Percentiles rank a stretch among this genome's conserved stretches.
Conservation (phyloP, 805 yeast species). For the Cyberlindnera americana region DNA sequence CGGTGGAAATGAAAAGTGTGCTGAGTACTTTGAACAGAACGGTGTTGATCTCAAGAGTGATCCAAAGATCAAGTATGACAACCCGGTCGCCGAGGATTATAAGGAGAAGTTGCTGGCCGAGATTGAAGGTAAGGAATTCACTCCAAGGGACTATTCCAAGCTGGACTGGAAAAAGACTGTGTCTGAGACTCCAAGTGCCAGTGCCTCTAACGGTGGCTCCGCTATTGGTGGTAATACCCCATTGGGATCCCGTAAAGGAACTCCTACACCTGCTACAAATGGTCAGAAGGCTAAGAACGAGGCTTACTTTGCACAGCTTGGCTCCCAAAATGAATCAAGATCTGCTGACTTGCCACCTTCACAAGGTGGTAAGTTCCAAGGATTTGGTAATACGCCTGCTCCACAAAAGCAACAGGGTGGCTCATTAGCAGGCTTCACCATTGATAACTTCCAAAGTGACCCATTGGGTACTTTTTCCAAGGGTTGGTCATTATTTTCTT, state of each 20-base stretch:
- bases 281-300: constrained; percentile 57
- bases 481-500: constrained; percentile 93
- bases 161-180: constrained; percentile 24
- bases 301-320: constrained; percentile 75
- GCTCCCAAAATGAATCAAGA: constrained; percentile 64
- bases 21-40: constrained; percentile 60
- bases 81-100: constrained; percentile 92
- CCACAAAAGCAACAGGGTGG: constrained; percentile 36
- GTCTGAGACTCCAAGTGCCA: constrained; percentile 2
- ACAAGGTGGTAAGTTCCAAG: constrained; percentile 89
- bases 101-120: constrained; percentile 73
- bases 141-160: constrained; percentile 53
- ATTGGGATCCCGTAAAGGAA: constrained; percentile 40
- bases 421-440: constrained; percentile 51
- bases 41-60: constrained; percentile 66
- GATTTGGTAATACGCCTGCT: constrained; percentile 81
- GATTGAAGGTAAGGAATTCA: constrained; percentile 67
- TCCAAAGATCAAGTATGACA: constrained; percentile 75
- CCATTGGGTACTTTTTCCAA: constrained; percentile 87
- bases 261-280: constrained; percentile 29
- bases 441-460: constrained; percentile 71
- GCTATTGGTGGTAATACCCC: constrained; percentile 23
- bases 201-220: constrained; percentile 3
- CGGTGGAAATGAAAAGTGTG: constrained; percentile 86
- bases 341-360: constrained; percentile 85